Conservation (phyloP, 371 early-diverging fungal species). For the Funneliformis caledonium region DNA sequence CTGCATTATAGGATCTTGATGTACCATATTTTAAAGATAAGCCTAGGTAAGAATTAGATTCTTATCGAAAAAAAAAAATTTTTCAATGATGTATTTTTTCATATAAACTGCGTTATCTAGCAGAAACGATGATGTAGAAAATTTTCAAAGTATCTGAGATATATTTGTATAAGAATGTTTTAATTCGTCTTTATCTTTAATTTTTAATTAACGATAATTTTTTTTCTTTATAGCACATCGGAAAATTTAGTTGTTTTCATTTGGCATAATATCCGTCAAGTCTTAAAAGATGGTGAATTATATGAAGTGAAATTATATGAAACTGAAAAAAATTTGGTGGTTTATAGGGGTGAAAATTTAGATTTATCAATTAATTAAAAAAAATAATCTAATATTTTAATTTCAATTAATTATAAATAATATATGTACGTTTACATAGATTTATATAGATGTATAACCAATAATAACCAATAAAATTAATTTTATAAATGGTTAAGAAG, state of each 20-base stretch:
- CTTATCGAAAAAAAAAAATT: not conserved
- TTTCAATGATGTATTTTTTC: conserved; percentile 27
- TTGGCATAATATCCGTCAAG: conserved; percentile 66
- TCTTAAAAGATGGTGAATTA: conserved; percentile 51
- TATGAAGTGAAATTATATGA: conserved; percentile 74
- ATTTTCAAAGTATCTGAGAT: not conserved
- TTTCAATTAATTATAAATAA: no score
- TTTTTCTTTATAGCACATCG: conserved; percentile 66
- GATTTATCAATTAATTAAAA: not conserved
- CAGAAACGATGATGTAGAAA: conserved; percentile 29
- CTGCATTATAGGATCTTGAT: conserved; percentile 68
- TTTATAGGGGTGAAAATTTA: conserved; percentile 69
- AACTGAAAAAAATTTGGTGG: conserved; percentile 74
- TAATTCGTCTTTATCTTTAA: not conserved
- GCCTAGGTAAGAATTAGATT: conserved; percentile 55
- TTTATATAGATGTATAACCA: no score
- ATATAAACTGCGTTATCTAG: conserved; percentile 18
- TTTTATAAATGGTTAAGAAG: no score
- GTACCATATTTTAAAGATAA: conserved; percentile 70
- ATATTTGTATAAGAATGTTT: not conserved
- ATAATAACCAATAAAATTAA: no score
- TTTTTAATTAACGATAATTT: not conserved
- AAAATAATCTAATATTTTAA: not conserved
- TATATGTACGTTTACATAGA: no score
- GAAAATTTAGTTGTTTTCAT: conserved; percentile 89